A percentile compares a stretch with the other conserved stretches of the same genome.
Conservation (phyloP, 2,329 filamentous ascomycete species). For the Botryotinia convoluta region DNA sequence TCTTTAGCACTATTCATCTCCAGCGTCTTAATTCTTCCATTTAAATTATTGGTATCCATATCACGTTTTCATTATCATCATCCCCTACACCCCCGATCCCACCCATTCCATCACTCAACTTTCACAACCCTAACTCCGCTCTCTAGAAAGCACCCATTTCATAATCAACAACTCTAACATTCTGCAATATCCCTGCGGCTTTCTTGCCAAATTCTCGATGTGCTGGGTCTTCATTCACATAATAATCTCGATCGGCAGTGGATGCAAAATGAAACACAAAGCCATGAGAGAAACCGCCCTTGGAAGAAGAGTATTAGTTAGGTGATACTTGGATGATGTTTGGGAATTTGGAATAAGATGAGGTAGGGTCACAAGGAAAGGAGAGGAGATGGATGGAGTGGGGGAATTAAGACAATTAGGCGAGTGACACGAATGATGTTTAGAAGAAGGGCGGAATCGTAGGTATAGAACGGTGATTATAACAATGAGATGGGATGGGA, state of each 20-base stretch:
- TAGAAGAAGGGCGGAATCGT: not conserved
- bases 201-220: constrained; percentile 60
- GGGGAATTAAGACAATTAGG: not conserved
- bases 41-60: not conserved
- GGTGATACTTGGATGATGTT: too few species aligned
- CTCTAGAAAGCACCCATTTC: constrained; percentile 48
- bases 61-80: not conserved
- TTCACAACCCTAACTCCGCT: not conserved
- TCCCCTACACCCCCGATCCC: not conserved
- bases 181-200: constrained; percentile 48
- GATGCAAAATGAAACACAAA: constrained; percentile 68
- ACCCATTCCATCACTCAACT: not conserved
- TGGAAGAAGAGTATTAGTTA: not conserved
- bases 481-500: not conserved
- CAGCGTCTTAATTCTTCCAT: not conserved
- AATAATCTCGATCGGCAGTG: constrained; percentile 65
- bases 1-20: not conserved
- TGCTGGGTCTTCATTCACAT: constrained; percentile 61
- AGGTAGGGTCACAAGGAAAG: not conserved
- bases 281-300: constrained; percentile 65
- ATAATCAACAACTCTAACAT: constrained; percentile 61
- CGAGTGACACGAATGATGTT: not conserved
- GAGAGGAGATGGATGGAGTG: not conserved
- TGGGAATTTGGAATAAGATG: not conserved
- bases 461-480: too few species aligned